Evolutionary conservation across 805 yeast genomes (phyloP), one percentile per base, ranked within the genome.

Genomic region (Wickerhamomyces subpelliculosus): DNA sequence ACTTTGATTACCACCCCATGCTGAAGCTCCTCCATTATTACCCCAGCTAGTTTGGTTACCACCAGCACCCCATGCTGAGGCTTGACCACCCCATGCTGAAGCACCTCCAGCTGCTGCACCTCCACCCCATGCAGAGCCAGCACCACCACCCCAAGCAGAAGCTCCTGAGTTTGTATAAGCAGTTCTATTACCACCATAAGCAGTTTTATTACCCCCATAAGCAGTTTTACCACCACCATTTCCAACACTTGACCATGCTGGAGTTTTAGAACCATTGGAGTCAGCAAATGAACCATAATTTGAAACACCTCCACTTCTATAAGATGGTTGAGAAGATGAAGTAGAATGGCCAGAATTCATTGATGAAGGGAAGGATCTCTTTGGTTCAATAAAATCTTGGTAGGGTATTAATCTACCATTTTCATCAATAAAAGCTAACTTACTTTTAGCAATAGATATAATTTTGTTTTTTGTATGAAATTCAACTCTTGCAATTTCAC

Each of bases 381-480:
- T 54, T 35, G 64, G 75, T 29, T 80, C 85, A 37, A 86, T 71
- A 49, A 85, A 83, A 46, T 87, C 84, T 49, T 83, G 81, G 57
- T 85, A 87, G 16, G 95, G 82, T 30, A 83, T 69, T 41, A 86
- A 72, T 46, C 71, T 78, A 34, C 87, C 87, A 36, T 74, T 65
- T 40, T 76, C 79, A 35, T 83, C 75, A 39, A 73, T 74, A 52
- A 87, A 90, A 46, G 86, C 73, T 52, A 93, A 70, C 54, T 81
- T 85, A 25, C 75, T 71, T 55, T 89, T 89, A 51, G 79, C 81
- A 25, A 93, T 84, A 41, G 90, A 85, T 44, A 89, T 78, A 42
- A 84, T 84, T 59, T 90, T 93, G 55, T 81, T 80, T 48, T 89
- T 89, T 21, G 96, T 85, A 60, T 93, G 97, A 46, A 93, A 72